Conservation (phyloP, 192 early-diverging fungal genomes). For the Spizellomyces sp. region DNA sequence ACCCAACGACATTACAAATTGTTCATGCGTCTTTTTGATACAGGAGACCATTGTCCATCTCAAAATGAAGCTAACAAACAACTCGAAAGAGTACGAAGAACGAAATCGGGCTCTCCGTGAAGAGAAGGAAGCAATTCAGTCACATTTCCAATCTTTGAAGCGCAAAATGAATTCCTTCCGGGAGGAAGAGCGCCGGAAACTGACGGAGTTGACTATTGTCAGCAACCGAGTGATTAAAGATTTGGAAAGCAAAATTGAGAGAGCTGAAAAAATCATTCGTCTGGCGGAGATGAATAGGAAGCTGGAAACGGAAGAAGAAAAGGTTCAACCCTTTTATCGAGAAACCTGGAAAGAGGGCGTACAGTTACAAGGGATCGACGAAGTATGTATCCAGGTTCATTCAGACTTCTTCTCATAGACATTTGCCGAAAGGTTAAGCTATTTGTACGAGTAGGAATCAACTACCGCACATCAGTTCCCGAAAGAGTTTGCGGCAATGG, state of each 20-base stretch:
- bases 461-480: conserved; percentile 30
- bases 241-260: conserved; percentile 51
- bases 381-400: background rate
- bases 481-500: conserved; percentile 53
- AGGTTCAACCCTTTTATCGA: conserved; percentile 51
- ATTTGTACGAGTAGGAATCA: background rate
- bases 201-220: conserved; percentile 55
- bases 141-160: conserved; percentile 60
- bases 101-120: conserved; percentile 49
- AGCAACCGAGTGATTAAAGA: conserved; percentile 50
- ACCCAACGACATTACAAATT: background rate
- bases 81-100: conserved; percentile 54
- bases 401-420: background rate
- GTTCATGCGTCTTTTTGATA: background rate
- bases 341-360: conserved; percentile 29
- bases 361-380: background rate
- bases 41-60: conserved; percentile 60
- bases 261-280: conserved; percentile 62
- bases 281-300: conserved; percentile 68
- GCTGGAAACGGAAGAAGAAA: conserved; percentile 64
- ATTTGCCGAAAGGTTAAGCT: background rate
- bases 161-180: conserved; percentile 57
- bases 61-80: conserved; percentile 45
- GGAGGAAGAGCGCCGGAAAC: conserved; percentile 47
- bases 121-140: conserved; percentile 59